phyloP scores from a whole-genome alignment of 2,329 filamentous ascomycete genomes.

The Chaetomium globosum region DNA sequence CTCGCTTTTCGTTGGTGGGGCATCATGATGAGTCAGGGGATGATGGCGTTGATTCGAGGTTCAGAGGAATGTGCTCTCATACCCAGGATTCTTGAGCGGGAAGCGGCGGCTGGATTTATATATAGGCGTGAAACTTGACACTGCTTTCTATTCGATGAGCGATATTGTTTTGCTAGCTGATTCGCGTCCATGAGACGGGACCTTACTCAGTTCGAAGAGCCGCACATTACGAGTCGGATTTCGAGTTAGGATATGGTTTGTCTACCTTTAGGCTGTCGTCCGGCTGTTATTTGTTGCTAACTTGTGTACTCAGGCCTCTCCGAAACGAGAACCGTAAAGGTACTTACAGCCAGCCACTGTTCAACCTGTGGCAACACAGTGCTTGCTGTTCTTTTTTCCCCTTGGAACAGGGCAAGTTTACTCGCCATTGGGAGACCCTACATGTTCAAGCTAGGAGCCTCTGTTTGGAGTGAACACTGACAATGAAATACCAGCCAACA shows the following conservation, averaged over 20 bases:
- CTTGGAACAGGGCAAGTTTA: background rate
- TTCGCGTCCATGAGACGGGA: background rate
- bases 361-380: background rate
- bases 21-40: conserved; percentile 29
- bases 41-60: conserved; percentile 24
- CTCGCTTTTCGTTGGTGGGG: conserved; percentile 24
- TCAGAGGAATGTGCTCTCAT: conserved; percentile 31
- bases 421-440: background rate
- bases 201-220: background rate
- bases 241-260: background rate
- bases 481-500: background rate
- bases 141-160: background rate
- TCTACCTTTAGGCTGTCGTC: background rate
- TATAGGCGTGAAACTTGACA: conserved; percentile 14
- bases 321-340: background rate
- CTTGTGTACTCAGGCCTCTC: background rate
- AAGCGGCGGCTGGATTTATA: background rate
- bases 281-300: background rate
- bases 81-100: conserved; percentile 11
- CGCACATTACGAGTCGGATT: background rate
- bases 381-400: background rate
- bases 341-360: background rate
- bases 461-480: background rate
- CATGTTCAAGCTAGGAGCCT: background rate
- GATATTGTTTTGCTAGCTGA: background rate